Evolutionary conservation across 371 early-diverging fungal genomes (phyloP), one percentile per base, ranked within the genome.

Genomic region (Actinomortierella ambigua): DNA sequence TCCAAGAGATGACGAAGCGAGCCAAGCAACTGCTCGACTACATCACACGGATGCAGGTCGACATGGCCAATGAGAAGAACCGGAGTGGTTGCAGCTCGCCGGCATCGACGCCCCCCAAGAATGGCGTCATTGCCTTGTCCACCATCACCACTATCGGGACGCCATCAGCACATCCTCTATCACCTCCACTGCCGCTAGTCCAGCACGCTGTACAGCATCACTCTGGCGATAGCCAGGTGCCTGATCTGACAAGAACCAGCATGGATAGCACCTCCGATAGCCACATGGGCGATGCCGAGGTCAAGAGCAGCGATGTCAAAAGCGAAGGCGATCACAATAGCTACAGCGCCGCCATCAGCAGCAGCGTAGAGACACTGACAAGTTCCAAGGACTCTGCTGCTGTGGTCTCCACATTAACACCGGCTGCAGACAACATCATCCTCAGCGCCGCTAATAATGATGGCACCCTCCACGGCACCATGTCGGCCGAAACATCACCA

Each of bases 1-100:
- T 88, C n/a, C 71, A 76, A 2, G 87, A 88, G 39, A 88, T 86
- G 88, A 81, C 75, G 57, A 83, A 82, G 57, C 81, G 88, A 7
- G 81, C 83, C 14, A 79, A 81, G 52, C 82, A 82, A 42, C 75
- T 88, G 27, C 57, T 85, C 58, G 86, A 85, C 14, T 85, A 82
- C 50, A 77, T 88, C 15, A 67, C 75, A 40, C 85, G 81, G 20
- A 63, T 82, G 20, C 83, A 85, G 52, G 59, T 79, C 7, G 79
- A 81, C 27, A 66, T 84, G 65, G 66, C 73, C 8, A 68, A 68
- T 11, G 57, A 59, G 13, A 73, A 63, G 57, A 63, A 39, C 57
- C 66, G 52, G 48, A 54, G 47, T 13, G 59, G 40, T 20, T 51
- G 54, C 1, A 50, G 27, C 17, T 42, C 68, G 0, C 57, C 61